These are phyloP conservation scores for Ascochyta clinopodiicola DNA, from an alignment of 2,329 filamentous ascomycete species.

Conservation along the genomic window DNA sequence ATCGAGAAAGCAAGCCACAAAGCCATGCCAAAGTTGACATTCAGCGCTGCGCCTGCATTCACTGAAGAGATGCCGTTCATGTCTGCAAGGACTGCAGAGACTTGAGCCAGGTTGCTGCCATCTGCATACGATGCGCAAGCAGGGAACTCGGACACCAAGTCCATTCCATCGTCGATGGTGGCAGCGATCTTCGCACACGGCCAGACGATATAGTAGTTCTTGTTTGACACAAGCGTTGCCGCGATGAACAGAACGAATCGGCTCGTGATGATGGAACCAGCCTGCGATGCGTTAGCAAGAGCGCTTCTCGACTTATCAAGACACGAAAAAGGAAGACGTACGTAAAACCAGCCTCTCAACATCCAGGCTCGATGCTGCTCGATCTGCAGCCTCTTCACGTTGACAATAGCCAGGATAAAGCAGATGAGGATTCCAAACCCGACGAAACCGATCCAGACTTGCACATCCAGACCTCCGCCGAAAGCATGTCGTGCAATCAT, in stretches of 20 bases:
- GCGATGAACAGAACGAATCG: constrained; percentile 58
- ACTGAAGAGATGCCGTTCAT: constrained; percentile 29
- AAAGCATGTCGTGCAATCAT: constrained; percentile 61
- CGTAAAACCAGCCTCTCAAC: constrained; percentile 40
- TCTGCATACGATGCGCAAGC: constrained; percentile 53
- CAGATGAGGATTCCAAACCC: constrained; percentile 55
- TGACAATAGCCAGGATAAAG: constrained; percentile 59
- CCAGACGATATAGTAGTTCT: constrained; percentile 46
- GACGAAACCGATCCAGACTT: constrained; percentile 54
- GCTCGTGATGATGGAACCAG: constrained; percentile 60
- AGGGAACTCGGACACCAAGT: constrained; percentile 49
- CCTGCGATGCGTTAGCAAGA: constrained; percentile 38
- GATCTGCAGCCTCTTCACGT: constrained; percentile 67
- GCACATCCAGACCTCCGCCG: constrained; percentile 62
- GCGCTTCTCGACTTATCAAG: no score
- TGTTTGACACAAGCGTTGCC: constrained; percentile 49
- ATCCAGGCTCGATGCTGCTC: constrained; percentile 43
- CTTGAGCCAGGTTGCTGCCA: constrained; percentile 32
- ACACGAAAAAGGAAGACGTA: constrained; percentile 10
- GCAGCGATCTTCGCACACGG: constrained; percentile 60
- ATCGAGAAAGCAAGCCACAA: constrained; percentile 61
- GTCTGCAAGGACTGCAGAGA: constrained; percentile 35
- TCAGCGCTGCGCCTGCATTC: constrained; percentile 54
- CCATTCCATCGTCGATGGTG: constrained; percentile 27
- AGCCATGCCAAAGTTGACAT: constrained; percentile 59